Evolutionary conservation across 2,329 filamentous ascomycete genomes (phyloP).

Genomic region (Neonectria hederae): DNA sequence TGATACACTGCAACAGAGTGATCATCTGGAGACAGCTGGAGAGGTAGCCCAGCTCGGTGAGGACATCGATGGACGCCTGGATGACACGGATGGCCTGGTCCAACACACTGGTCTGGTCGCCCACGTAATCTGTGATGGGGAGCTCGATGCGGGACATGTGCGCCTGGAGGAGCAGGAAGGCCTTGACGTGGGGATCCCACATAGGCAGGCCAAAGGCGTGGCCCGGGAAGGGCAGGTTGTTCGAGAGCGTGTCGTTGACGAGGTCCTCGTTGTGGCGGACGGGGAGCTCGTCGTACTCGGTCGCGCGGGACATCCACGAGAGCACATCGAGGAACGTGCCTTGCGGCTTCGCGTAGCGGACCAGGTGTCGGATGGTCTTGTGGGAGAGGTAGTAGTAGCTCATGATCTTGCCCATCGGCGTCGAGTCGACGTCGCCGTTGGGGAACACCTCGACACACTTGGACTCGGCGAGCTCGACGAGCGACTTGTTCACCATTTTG

Average conservation of each 20-base stretch:
- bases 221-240: slow-evolving; percentile 75
- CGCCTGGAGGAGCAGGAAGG: slow-evolving; percentile 91
- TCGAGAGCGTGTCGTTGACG: slow-evolving; percentile 90
- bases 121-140: slow-evolving; percentile 96
- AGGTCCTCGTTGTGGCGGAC: slow-evolving; percentile 98
- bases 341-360: slow-evolving; percentile 76
- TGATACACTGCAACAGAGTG: slow-evolving; percentile 87
- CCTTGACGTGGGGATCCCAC: slow-evolving; percentile 99
- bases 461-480: slow-evolving; percentile 83
- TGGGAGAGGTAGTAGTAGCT: slow-evolving; percentile 99
- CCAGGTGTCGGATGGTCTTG: slow-evolving; percentile 88
- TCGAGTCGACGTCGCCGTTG: slow-evolving; percentile 90
- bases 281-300: slow-evolving; percentile 96
- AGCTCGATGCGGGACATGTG: slow-evolving; percentile 94
- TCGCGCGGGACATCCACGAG: slow-evolving; percentile 91
- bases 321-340: slow-evolving; percentile 85
- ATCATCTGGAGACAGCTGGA: slow-evolving; percentile 85
- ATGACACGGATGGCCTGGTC: slow-evolving; percentile 98
- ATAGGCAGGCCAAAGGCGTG: slow-evolving; percentile 78
- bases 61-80: slow-evolving; percentile 92
- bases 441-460: slow-evolving; percentile 84
- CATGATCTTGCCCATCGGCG: slow-evolving; percentile 96
- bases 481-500: slow-evolving; percentile 86
- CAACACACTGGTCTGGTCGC: slow-evolving; percentile 87
- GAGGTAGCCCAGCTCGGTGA: slow-evolving; percentile 87